A percentile compares a stretch with the other conserved stretches of the same genome.
phyloP scores from a whole-genome alignment of 1,284 basidiomycete species.

The Rhodotorula sp. region DNA sequence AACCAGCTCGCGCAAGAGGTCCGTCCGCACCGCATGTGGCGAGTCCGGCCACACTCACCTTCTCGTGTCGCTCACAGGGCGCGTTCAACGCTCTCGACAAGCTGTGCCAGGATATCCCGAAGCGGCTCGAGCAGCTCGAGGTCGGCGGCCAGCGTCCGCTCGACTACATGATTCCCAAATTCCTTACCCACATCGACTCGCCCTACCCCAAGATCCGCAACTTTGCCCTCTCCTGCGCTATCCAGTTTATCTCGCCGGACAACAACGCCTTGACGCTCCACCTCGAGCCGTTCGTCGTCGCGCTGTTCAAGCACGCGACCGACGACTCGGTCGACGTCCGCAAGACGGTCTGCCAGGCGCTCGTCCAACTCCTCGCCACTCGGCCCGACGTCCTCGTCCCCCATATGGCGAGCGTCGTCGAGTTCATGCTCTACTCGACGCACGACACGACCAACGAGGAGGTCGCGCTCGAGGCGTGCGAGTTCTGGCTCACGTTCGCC shows the following conservation, averaged over 20 bases:
- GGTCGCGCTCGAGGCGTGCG: slow-evolving; percentile 94
- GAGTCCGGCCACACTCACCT: not conserved
- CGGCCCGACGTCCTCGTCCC: slow-evolving; percentile 96
- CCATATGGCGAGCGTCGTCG: slow-evolving; percentile 90
- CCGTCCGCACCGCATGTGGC: slow-evolving; percentile 49
- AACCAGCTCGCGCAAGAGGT: slow-evolving; percentile 80
- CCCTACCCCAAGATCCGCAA: slow-evolving; percentile 82
- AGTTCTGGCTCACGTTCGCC: slow-evolving; percentile 99
- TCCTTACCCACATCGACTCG: slow-evolving; percentile 65
- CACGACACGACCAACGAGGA: slow-evolving; percentile 86
- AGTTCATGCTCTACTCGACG: slow-evolving; percentile 98
- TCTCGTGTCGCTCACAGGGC: slow-evolving; percentile 59
- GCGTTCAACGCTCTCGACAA: slow-evolving; percentile 94
- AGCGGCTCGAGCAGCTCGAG: slow-evolving; percentile 82
- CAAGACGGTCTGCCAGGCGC: slow-evolving; percentile 91
- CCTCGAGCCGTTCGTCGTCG: slow-evolving; percentile 88
- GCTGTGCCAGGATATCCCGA: slow-evolving; percentile 94
- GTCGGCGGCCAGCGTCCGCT: slow-evolving; percentile 73
- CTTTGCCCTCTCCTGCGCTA: slow-evolving; percentile 89
- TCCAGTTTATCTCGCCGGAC: slow-evolving; percentile 80
- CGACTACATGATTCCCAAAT: slow-evolving; percentile 93
- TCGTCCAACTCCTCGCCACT: slow-evolving; percentile 86
- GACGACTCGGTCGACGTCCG: slow-evolving; percentile 91
- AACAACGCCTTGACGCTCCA: slow-evolving; percentile 57
- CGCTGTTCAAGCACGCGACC: slow-evolving; percentile 89